Percentiles rank a stretch among this genome's conserved stretches.
phyloP scores from a whole-genome alignment of 1,139 yeast species.

The Nakaseomyces glabratus region DNA sequence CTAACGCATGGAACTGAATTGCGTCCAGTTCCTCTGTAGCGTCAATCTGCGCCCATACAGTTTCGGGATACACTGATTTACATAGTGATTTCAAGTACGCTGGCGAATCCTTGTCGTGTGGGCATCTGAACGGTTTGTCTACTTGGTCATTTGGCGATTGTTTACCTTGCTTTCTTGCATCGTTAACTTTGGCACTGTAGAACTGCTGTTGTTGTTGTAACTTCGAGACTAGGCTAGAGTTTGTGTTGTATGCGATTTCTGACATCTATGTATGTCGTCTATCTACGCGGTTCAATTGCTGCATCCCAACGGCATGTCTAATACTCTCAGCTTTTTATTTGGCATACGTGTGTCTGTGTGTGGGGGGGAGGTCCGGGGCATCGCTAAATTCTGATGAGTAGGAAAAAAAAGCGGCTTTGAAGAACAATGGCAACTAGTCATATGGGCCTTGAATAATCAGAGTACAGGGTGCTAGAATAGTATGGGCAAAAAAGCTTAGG shows the following conservation, averaged over 20 bases:
- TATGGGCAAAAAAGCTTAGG: too few relatives aligned
- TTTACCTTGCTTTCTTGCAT: neutral
- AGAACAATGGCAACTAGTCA: too few relatives aligned
- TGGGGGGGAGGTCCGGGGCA: too few relatives aligned
- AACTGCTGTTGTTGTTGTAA: slow-evolving; percentile 12
- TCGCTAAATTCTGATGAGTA: too few relatives aligned
- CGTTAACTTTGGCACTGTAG: too few relatives aligned
- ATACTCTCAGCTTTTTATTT: too few relatives aligned
- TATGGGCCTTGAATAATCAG: too few relatives aligned
- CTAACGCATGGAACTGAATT: slow-evolving; percentile 21
- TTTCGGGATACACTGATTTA: slow-evolving; percentile 19
- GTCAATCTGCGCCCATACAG: slow-evolving; percentile 13
- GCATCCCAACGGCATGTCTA: slow-evolving; percentile 14
- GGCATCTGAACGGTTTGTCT: slow-evolving; percentile 18
- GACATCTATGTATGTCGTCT: too few relatives aligned
- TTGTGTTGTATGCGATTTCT: slow-evolving; percentile 24
- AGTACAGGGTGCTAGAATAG: too few relatives aligned
- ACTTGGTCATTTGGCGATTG: neutral
- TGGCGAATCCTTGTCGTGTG: slow-evolving; percentile 17
- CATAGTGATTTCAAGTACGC: slow-evolving; percentile 25
- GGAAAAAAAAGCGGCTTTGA: too few relatives aligned
- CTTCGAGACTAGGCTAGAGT: slow-evolving; percentile 23
- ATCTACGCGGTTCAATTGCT: too few relatives aligned
- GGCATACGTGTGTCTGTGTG: too few relatives aligned
- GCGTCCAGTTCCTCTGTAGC: slow-evolving; percentile 11